Conservation (phyloP, 352 stramenopile genomes). For the Paralagenidium karlingii region DNA sequence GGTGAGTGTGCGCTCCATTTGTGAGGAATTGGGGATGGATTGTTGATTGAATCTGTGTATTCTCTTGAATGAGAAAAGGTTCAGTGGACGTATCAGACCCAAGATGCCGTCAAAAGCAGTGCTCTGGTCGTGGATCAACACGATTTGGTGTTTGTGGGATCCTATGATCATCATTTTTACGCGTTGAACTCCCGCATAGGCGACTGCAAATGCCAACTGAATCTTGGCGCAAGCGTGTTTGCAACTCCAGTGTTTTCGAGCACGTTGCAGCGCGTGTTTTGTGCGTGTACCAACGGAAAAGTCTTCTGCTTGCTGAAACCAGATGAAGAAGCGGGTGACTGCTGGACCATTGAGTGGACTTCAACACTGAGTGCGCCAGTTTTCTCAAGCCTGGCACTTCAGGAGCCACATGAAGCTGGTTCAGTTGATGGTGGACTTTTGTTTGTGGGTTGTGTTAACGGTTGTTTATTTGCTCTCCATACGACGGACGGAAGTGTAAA, state of each 20-base stretch:
- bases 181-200: constrained; percentile 15
- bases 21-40: too few species aligned
- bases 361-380: constrained; percentile 36
- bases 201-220: constrained; percentile 9
- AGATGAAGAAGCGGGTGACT: too few species aligned
- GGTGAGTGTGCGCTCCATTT: too few species aligned
- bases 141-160: constrained; percentile 24
- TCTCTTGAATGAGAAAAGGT: too few species aligned
- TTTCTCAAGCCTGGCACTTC: constrained; percentile 22
- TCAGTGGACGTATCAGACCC: constrained; percentile 19
- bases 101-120: constrained; percentile 32
- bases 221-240: constrained; percentile 32
- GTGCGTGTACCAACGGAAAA: constrained; percentile 24
- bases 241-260: constrained; percentile 19
- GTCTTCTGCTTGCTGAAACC: constrained; percentile 12
- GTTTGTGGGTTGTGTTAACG: constrained; percentile 34
- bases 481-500: constrained; percentile 8
- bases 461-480: constrained; percentile 21
- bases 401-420: constrained; percentile 5
- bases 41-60: too few species aligned
- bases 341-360: too few species aligned
- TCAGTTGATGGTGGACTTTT: constrained; percentile 13
- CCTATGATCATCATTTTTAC: constrained; percentile 38
- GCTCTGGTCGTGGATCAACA: constrained; percentile 25
- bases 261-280: constrained; percentile 12